Evolutionary conservation across 2,329 filamentous ascomycete genomes (phyloP).

Genomic region (Clonostachys rhizophaga): DNA sequence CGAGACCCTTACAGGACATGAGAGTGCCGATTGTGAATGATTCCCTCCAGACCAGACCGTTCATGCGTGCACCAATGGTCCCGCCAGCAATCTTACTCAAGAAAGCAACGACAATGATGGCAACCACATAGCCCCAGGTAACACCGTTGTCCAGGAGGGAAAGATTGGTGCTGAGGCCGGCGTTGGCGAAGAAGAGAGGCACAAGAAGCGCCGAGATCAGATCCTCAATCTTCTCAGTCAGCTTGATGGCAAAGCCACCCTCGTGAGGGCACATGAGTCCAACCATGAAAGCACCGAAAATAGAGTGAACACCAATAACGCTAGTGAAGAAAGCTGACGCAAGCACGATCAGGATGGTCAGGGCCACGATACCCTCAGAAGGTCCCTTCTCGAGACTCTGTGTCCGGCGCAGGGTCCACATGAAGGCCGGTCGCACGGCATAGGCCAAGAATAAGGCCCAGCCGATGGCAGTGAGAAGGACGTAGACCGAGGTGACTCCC

Average conservation of each 20-base stretch:
- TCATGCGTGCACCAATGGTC: conserved; percentile 69
- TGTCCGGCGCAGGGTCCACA: conserved; percentile 68
- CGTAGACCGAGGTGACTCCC: conserved; percentile 79
- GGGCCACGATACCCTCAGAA: conserved; percentile 74
- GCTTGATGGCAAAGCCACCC: conserved; percentile 82
- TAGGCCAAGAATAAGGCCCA: conserved; percentile 74
- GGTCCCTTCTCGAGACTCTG: conserved; percentile 84
- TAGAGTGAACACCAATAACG: conserved; percentile 88
- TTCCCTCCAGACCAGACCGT: conserved; percentile 84
- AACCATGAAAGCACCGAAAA: conserved; percentile 89
- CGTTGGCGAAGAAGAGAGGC: conserved; percentile 90
- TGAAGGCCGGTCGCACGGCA: conserved; percentile 67
- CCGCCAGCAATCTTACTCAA: conserved; percentile 81
- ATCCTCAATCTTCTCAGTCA: conserved; percentile 94
- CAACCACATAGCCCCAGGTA: conserved; percentile 87
- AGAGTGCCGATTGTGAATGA: conserved; percentile 72
- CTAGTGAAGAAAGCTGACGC: conserved; percentile 80
- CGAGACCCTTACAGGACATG: conserved; percentile 96
- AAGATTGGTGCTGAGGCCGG: conserved; percentile 82
- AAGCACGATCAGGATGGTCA: conserved; percentile 77
- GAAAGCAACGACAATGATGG: conserved; percentile 77
- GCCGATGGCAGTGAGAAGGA: conserved; percentile 69
- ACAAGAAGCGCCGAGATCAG: conserved; percentile 78
- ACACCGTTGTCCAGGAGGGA: conserved; percentile 77
- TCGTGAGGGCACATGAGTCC: conserved; percentile 89